Percentiles rank a stretch among this genome's conserved stretches.
phyloP scores from a whole-genome alignment of 805 yeast species.

The Soucietia sequanensis region DNA sequence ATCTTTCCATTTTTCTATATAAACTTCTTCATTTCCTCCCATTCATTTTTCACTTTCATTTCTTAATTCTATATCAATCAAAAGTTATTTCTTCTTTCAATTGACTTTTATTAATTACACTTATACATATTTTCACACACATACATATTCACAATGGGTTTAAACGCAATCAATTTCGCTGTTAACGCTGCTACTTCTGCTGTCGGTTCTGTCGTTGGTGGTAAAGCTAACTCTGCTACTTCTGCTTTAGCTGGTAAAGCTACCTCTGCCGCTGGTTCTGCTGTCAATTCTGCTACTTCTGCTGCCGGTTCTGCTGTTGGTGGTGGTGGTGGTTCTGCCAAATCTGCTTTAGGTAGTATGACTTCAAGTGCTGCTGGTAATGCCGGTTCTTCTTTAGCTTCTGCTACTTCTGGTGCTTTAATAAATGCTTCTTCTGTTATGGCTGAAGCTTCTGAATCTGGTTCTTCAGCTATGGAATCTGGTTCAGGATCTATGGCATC shows the following conservation, averaged over 20 bases:
- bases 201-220: constrained; percentile 14
- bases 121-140: not conserved
- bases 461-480: constrained; percentile 4
- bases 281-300: constrained; percentile 11
- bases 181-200: constrained; percentile 15
- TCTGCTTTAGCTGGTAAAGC: constrained; percentile 12
- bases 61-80: too few relatives aligned
- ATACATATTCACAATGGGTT: constrained; percentile 15
- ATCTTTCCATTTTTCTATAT: too few relatives aligned
- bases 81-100: too few relatives aligned
- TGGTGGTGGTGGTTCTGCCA: constrained; percentile 8
- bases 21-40: too few relatives aligned
- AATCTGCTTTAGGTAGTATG: constrained; percentile 8
- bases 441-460: constrained; percentile 7
- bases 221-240: constrained; percentile 9
- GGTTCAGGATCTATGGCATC: not conserved
- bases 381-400: constrained; percentile 3
- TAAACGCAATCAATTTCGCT: constrained; percentile 32
- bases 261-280: constrained; percentile 11
- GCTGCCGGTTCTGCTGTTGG: constrained; percentile 12
- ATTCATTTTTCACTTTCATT: too few relatives aligned
- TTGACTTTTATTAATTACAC: too few relatives aligned
- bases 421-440: constrained; percentile 5
- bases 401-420: constrained; percentile 5
- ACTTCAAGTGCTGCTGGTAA: constrained; percentile 12